Conservation (phyloP, 306 rosid species). For the Prosopis cineraria region DNA sequence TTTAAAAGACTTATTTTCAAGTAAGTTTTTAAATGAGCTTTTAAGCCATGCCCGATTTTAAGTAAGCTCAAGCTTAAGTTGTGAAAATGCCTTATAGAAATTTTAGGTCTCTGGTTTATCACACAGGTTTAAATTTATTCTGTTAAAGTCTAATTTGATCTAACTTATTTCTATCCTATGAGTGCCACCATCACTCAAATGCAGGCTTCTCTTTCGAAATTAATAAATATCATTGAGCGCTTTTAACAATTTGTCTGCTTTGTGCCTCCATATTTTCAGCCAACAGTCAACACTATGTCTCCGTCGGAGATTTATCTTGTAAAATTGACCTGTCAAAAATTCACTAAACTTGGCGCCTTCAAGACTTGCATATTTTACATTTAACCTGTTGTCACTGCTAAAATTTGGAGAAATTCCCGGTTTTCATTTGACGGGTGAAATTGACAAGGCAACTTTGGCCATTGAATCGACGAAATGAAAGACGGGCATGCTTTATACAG, state of each 20-base stretch:
- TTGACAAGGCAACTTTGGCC: slow-evolving; percentile 43
- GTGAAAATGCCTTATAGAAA: too few relatives aligned
- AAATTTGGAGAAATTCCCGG: slow-evolving; percentile 56
- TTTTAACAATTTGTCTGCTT: not conserved
- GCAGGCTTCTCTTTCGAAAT: not conserved
- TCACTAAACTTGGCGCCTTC: slow-evolving; percentile 28
- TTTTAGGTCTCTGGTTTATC: too few relatives aligned
- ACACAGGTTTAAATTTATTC: too few relatives aligned
- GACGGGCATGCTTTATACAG: slow-evolving; percentile 51
- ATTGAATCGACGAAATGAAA: slow-evolving; percentile 44
- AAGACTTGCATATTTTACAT: slow-evolving; percentile 7
- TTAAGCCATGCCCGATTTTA: too few relatives aligned
- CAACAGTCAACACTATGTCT: not conserved
- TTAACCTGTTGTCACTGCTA: slow-evolving; percentile 44
- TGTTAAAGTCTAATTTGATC: too few relatives aligned
- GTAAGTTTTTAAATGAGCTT: too few relatives aligned
- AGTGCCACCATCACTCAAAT: not conserved
- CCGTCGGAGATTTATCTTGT: not conserved
- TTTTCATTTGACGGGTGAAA: slow-evolving; percentile 39
- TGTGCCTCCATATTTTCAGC: not conserved
- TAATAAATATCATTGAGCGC: not conserved
- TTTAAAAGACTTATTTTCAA: too few relatives aligned
- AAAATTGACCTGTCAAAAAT: slow-evolving; percentile 29
- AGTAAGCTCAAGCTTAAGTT: too few relatives aligned
- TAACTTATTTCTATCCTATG: too few relatives aligned